Evolutionary conservation across 768 basidiomycete species (phyloP).

Genomic region (Tricholoma sp.): DNA sequence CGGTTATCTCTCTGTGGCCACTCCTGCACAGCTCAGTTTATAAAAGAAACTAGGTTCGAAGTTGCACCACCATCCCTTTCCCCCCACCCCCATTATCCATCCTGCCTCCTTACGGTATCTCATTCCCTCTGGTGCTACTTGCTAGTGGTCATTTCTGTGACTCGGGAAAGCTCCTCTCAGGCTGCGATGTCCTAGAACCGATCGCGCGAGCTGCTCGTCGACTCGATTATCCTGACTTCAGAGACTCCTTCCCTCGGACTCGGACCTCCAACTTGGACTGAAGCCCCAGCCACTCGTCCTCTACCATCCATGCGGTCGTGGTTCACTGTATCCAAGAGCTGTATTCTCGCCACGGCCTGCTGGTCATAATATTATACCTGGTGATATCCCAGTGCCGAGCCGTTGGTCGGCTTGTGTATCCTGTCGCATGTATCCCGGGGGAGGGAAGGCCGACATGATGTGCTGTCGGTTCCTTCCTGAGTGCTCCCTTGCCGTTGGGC

Average conservation of each 20-base stretch:
- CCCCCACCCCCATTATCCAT: too few relatives aligned
- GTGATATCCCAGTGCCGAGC: background rate
- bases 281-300: too few relatives aligned
- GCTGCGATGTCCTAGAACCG: background rate
- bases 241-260: background rate
- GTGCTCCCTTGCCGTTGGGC: conserved; percentile 17
- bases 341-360: background rate
- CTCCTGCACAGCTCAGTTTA: background rate
- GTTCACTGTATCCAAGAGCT: background rate
- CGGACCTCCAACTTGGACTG: too few relatives aligned
- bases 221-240: background rate
- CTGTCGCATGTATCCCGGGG: conserved; percentile 9
- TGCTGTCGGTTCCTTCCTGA: background rate
- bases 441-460: conserved; percentile 1
- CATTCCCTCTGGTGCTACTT: background rate
- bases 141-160: background rate
- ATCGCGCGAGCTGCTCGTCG: background rate
- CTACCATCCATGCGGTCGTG: background rate
- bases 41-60: background rate
- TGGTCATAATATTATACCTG: background rate
- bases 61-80: background rate
- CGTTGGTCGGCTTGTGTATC: background rate
- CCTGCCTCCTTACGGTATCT: background rate
- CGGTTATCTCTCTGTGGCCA: background rate
- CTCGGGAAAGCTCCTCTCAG: background rate